phyloP scores from a whole-genome alignment of 2,329 filamentous ascomycete genomes.

The Trichoderma simmonsii region DNA sequence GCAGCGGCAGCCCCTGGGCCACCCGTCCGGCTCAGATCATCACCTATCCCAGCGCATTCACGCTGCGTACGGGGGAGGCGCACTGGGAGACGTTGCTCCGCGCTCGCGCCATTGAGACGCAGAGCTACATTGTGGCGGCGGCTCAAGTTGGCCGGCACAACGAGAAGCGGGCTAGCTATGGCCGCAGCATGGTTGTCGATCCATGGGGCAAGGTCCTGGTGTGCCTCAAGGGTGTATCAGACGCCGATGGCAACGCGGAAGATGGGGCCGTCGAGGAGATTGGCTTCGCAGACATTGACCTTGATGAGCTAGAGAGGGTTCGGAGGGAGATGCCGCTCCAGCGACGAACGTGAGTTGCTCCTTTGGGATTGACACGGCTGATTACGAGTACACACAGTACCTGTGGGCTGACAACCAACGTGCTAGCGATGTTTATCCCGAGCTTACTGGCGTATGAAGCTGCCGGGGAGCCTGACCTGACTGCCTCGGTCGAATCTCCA shows the following conservation, averaged over 20 bases:
- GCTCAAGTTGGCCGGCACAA: slow-evolving; percentile 75
- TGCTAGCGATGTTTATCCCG: slow-evolving; percentile 13
- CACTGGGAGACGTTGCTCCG: slow-evolving; percentile 83
- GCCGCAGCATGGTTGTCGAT: slow-evolving; percentile 78
- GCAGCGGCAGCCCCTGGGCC: slow-evolving; percentile 30
- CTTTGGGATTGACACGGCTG: neutral
- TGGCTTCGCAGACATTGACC: slow-evolving; percentile 54
- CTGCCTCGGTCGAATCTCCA: too few relatives aligned
- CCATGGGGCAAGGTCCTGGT: slow-evolving; percentile 79
- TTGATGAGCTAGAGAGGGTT: slow-evolving; percentile 45
- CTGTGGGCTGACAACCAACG: neutral
- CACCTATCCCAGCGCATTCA: slow-evolving; percentile 88
- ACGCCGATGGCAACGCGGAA: slow-evolving; percentile 37
- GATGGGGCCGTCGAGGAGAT: slow-evolving; percentile 45
- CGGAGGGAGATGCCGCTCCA: slow-evolving; percentile 52
- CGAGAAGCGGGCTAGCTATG: slow-evolving; percentile 75
- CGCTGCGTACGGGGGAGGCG: slow-evolving; percentile 75
- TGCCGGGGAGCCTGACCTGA: slow-evolving; percentile 30
- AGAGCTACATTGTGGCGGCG: slow-evolving; percentile 82
- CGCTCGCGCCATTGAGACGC: slow-evolving; percentile 81
- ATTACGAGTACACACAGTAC: neutral
- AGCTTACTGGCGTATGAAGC: neutral
- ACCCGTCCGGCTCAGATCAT: slow-evolving; percentile 63
- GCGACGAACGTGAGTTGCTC: slow-evolving; percentile 47
- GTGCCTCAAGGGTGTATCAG: slow-evolving; percentile 56